Percentiles rank a stretch among this genome's conserved stretches.
phyloP scores from a whole-genome alignment of 345 rosid species.

The Zanthoxylum bungeanum region DNA sequence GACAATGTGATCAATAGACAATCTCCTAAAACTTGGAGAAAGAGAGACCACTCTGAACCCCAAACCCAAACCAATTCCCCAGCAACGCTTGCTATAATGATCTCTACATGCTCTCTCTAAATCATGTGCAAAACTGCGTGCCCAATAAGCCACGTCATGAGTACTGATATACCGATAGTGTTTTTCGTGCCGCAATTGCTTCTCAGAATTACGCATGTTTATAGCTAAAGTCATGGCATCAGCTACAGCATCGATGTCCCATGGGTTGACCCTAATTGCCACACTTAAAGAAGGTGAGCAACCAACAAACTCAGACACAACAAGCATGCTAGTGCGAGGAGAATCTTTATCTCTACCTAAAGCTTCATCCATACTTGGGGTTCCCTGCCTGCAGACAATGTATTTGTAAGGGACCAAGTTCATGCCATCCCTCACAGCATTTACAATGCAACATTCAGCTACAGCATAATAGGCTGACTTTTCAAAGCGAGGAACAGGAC shows the following conservation, averaged over 20 bases:
- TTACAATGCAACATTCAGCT: conserved; percentile 79
- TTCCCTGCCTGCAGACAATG: conserved; percentile 75
- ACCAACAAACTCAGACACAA: conserved; percentile 79
- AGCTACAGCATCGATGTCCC: conserved; percentile 75
- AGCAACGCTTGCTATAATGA: conserved; percentile 71
- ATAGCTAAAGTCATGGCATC: conserved; percentile 58
- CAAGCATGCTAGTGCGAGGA: conserved; percentile 71
- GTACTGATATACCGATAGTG: conserved; percentile 71
- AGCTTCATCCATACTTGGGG: conserved; percentile 54
- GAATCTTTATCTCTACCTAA: conserved; percentile 35
- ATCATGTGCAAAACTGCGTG: conserved; percentile 67
- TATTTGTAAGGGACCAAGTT: conserved; percentile 79
- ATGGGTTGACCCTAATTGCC: conserved; percentile 80
- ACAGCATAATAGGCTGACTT: conserved; percentile 78
- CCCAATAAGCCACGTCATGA: conserved; percentile 80
- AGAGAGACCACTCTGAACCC: conserved; percentile 69
- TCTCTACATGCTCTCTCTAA: conserved; percentile 68
- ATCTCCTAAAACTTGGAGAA: conserved; percentile 66
- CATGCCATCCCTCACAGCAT: conserved; percentile 89
- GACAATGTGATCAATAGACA: conserved; percentile 56
- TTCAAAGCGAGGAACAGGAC: conserved; percentile 65
- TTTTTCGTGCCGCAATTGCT: conserved; percentile 70
- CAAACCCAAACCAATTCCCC: conserved; percentile 78
- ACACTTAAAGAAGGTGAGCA: conserved; percentile 89
- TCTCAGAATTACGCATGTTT: conserved; percentile 58